Evolutionary conservation across 2,329 filamentous ascomycete genomes (phyloP).

Genomic region (Fusarium xyrophilum): DNA sequence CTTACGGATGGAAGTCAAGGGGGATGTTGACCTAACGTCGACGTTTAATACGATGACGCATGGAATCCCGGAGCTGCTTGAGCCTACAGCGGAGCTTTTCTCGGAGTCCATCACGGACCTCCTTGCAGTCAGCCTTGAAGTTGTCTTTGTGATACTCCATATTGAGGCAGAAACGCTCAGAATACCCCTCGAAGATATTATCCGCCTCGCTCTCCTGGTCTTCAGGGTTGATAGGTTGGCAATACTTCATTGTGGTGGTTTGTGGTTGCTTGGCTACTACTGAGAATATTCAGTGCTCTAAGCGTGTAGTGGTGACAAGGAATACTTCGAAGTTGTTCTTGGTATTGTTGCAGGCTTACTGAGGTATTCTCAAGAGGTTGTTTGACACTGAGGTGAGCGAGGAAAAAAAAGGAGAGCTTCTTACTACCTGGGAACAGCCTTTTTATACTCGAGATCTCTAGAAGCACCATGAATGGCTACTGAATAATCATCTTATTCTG

Average conservation of each 20-base stretch:
- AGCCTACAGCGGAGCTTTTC: neutral
- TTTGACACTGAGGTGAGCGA: neutral
- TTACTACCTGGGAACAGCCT: too few species aligned
- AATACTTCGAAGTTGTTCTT: neutral
- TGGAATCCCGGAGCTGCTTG: neutral
- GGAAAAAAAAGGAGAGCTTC: too few species aligned
- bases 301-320: too few species aligned
- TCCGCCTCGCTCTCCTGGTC: neutral
- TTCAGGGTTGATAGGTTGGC: neutral
- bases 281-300: neutral
- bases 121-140: neutral
- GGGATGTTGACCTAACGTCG: neutral
- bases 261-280: neutral
- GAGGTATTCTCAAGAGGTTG: neutral
- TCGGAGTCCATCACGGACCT: neutral
- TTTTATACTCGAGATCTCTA: neutral
- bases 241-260: neutral
- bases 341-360: neutral
- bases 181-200: neutral
- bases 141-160: neutral
- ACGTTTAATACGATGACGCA: neutral
- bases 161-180: neutral
- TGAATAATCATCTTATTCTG: neutral
- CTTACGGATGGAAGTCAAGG: neutral
- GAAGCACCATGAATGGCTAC: neutral